A percentile compares a stretch with the other conserved stretches of the same genome.
Conservation (phyloP, 2,329 filamentous ascomycete species). For the Pseudogymnoascus sp. region DNA sequence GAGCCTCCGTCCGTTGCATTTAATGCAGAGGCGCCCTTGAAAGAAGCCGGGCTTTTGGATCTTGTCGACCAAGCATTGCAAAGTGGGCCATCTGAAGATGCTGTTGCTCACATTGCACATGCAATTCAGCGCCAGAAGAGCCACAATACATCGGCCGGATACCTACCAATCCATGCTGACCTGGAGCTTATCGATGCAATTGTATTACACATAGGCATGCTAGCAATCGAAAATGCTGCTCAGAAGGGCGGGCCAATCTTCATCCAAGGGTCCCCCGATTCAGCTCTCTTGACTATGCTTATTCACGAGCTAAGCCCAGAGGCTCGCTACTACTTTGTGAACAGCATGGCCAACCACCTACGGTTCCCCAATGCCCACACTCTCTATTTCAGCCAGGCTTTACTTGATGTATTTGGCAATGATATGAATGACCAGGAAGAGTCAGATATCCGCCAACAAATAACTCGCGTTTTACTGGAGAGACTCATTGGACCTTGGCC, state of each 20-base stretch:
- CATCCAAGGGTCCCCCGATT: constrained; percentile 55
- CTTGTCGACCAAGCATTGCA: constrained; percentile 52
- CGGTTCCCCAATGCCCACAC: constrained; percentile 85
- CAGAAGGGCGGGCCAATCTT: constrained; percentile 57
- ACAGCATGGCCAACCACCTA: constrained; percentile 82
- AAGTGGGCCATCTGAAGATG: constrained; percentile 59
- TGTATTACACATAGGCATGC: constrained; percentile 71
- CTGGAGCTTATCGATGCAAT: constrained; percentile 68
- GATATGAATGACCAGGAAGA: constrained; percentile 69
- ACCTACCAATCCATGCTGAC: constrained; percentile 60
- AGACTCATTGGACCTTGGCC: constrained; percentile 81
- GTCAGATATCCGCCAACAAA: constrained; percentile 77
- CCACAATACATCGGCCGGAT: constrained; percentile 56
- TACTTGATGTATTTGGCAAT: constrained; percentile 76
- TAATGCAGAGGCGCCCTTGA: constrained; percentile 48
- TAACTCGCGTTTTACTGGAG: constrained; percentile 81
- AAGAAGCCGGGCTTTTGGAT: constrained; percentile 46
- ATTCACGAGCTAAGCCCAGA: constrained; percentile 67
- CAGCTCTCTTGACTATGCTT: constrained; percentile 65
- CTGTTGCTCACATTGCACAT: constrained; percentile 67
- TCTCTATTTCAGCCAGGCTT: constrained; percentile 80
- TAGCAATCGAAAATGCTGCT: constrained; percentile 53
- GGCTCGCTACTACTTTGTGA: constrained; percentile 74
- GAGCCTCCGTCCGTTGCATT: constrained; percentile 57
- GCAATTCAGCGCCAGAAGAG: constrained; percentile 54